Conservation (phyloP, 306 rosid species). For the Vigna angularis region DNA sequence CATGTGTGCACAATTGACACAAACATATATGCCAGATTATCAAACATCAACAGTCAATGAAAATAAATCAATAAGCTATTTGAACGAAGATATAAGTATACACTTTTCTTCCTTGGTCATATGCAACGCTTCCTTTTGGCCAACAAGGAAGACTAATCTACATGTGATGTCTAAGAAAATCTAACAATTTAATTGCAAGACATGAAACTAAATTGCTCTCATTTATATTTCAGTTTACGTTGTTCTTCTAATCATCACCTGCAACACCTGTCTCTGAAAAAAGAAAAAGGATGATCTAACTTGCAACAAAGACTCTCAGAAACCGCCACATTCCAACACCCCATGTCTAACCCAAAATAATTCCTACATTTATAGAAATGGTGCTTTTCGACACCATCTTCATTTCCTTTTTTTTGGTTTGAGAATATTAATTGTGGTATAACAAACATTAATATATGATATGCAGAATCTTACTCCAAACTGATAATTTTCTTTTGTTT, state of each 20-base stretch:
- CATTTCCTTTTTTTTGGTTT: not conserved
- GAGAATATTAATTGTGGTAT: not conserved
- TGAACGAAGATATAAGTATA: not conserved
- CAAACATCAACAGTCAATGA: not conserved
- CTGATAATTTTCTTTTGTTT: conserved; percentile 17
- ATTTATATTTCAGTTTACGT: not conserved
- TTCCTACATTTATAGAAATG: not conserved
- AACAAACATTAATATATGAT: not conserved
- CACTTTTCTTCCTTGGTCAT: not conserved
- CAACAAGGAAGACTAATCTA: not conserved
- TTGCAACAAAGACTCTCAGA: not conserved
- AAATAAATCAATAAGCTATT: not conserved
- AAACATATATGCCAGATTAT: not conserved
- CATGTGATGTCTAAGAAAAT: not conserved
- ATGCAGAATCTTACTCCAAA: not conserved
- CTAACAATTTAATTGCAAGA: not conserved
- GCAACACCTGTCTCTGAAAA: not conserved
- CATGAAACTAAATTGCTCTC: conserved; percentile 7
- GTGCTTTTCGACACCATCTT: not conserved
- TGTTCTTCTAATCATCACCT: not conserved
- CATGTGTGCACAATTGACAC: conserved; percentile 10
- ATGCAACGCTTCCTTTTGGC: not conserved
- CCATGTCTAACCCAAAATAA: not conserved
- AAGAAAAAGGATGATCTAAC: not conserved
- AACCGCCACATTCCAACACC: not conserved